These are phyloP conservation scores for Blastocystis sp. DNA, from an alignment of 352 stramenopile species.

Conservation along the genomic window DNA sequence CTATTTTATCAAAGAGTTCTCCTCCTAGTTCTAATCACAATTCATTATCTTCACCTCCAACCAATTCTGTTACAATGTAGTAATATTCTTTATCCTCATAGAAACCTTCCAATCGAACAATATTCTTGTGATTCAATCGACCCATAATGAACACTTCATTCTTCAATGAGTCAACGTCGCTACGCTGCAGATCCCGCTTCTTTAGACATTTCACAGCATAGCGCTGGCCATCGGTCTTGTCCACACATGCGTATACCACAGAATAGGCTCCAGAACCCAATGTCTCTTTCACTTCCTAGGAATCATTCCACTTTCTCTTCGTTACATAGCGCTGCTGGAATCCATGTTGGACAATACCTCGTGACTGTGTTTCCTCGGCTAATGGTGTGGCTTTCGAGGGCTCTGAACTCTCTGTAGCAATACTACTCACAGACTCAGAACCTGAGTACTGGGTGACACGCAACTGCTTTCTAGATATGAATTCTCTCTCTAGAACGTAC, in stretches of 20 bases:
- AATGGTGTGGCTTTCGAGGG: not conserved
- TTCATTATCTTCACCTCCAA: conserved; percentile 73
- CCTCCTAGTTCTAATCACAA: conserved; percentile 67
- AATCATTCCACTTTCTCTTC: not conserved
- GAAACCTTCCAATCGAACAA: conserved; percentile 84
- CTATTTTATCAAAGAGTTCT: conserved; percentile 88
- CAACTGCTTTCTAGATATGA: not conserved
- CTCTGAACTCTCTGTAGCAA: not conserved
- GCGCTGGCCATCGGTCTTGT: conserved; percentile 75
- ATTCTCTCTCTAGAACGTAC: not conserved
- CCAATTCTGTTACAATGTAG: conserved; percentile 94
- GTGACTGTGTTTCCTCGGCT: conserved; percentile 12
- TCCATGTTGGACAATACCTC: conserved; percentile 42
- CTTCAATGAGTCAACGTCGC: conserved; percentile 78
- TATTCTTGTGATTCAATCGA: conserved; percentile 81
- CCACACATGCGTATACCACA: conserved; percentile 75
- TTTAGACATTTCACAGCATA: conserved; percentile 86
- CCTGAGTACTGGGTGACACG: not conserved
- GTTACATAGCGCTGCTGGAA: conserved; percentile 35
- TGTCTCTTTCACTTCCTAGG: conserved; percentile 72
- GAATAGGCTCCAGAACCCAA: conserved; percentile 81
- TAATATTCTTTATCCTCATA: conserved; percentile 85
- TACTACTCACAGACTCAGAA: not conserved
- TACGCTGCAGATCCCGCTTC: conserved; percentile 73
- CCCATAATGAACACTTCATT: conserved; percentile 72